A percentile compares a stretch with the other conserved stretches of the same genome.
Evolutionary conservation across 2,329 filamentous ascomycete species (phyloP).

Genomic region (Dothistroma septosporum): DNA sequence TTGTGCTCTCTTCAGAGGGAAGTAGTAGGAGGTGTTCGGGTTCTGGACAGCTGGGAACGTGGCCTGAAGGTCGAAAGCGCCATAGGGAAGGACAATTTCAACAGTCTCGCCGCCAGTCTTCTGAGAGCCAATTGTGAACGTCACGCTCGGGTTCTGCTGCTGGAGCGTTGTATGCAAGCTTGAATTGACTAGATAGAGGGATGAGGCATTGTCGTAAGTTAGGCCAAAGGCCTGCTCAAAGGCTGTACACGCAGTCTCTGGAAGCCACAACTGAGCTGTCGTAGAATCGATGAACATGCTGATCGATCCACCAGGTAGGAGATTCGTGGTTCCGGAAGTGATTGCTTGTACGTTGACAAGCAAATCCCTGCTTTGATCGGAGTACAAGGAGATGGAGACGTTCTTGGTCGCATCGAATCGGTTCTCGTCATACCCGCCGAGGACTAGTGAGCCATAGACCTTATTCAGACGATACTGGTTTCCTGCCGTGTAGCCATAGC

Average conservation of each 20-base stretch:
- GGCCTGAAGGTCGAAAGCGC: slow-evolving; percentile 34
- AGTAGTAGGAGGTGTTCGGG: slow-evolving; percentile 31
- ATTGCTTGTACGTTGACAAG: slow-evolving; percentile 33
- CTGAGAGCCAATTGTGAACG: slow-evolving; percentile 32
- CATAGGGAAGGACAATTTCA: slow-evolving; percentile 36
- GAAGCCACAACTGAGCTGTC: slow-evolving; percentile 62
- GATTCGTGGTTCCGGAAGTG: slow-evolving; percentile 24
- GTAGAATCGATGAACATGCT: slow-evolving; percentile 59
- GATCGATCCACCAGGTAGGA: slow-evolving; percentile 31
- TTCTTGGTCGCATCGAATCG: slow-evolving; percentile 35
- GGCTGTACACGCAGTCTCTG: slow-evolving; percentile 39
- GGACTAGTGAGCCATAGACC: slow-evolving; percentile 36
- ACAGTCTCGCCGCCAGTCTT: slow-evolving; percentile 26
- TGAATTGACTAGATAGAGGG: slow-evolving; percentile 36
- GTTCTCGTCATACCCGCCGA: slow-evolving; percentile 40
- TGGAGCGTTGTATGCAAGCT: slow-evolving; percentile 29
- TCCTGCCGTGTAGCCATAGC: slow-evolving; percentile 39
- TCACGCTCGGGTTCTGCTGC: slow-evolving; percentile 30
- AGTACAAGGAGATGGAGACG: slow-evolving; percentile 30
- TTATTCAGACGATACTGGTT: slow-evolving; percentile 35
- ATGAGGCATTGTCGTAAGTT: slow-evolving; percentile 28
- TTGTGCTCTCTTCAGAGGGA: slow-evolving; percentile 34
- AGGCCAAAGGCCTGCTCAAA: slow-evolving; percentile 38
- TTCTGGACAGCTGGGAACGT: slow-evolving; percentile 30
- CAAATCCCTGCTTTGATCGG: slow-evolving; percentile 34